Percentiles rank a stretch among this genome's conserved stretches.
Evolutionary conservation across 768 basidiomycete species (phyloP).

Genomic region (Tulasnella sp.): DNA sequence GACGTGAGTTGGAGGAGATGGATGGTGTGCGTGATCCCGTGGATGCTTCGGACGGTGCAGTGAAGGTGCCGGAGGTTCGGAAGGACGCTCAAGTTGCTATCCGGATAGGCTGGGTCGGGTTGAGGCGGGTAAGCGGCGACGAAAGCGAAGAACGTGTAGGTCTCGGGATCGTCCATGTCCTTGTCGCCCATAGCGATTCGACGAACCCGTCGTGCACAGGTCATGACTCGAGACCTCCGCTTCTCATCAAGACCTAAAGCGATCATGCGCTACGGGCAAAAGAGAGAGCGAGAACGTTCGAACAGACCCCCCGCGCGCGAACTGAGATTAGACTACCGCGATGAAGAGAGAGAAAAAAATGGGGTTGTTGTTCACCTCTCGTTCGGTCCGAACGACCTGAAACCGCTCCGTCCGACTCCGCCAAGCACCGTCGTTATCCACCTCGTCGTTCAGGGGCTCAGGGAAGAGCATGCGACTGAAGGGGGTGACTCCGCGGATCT

Average conservation of each 20-base stretch:
- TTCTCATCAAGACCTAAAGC: neutral
- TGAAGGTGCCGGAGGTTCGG: slow-evolving; percentile 1
- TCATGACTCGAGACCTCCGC: neutral
- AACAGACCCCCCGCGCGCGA: neutral
- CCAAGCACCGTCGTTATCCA: neutral
- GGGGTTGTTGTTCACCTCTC: too few species aligned
- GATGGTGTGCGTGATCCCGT: slow-evolving; percentile 1
- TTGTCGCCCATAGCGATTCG: neutral
- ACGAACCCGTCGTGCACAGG: neutral
- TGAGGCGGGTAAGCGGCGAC: neutral
- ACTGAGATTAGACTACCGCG: too few species aligned
- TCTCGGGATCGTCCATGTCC: slow-evolving; percentile 6
- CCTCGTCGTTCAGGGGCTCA: neutral
- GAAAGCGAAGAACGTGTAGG: slow-evolving; percentile 10
- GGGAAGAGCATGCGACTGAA: slow-evolving; percentile 2
- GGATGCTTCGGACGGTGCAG: neutral
- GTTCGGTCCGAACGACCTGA: neutral
- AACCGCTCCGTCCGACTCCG: slow-evolving; percentile 1
- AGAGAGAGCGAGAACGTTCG: neutral
- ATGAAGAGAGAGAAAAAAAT: too few species aligned
- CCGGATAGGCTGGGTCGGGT: neutral
- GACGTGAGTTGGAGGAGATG: neutral
- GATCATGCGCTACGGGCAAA: neutral
- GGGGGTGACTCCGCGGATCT: neutral
- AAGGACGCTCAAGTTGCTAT: neutral